Evolutionary conservation across 352 stramenopile genomes (phyloP), one percentile per base, ranked within the genome.

Genomic region (Phytophthora tentaculata): DNA sequence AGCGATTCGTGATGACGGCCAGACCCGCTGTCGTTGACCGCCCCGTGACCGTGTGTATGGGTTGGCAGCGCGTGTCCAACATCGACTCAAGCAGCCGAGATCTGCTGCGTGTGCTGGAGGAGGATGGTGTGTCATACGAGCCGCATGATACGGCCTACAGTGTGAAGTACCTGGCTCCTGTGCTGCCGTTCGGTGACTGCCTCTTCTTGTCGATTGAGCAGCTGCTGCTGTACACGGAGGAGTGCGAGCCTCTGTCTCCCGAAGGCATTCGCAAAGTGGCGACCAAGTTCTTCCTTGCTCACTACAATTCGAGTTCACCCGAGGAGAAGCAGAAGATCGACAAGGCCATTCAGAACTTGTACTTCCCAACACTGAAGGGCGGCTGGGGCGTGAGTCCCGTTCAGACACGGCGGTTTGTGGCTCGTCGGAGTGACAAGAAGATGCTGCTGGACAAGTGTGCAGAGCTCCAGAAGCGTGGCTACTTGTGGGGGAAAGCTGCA

Each of bases 171-270:
- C 67, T 96, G 26, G 86, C 86, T 5, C 88, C 86, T 0, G 88
- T 96, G 17, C 69, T 86, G 17, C 88, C 88, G 5, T 94, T 92
- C 44, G 88, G 88, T 12, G 88, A 96, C 74, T 96, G 88, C 57
- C 84, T 96, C 39, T 96, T 95, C 53, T 64, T 96, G 17, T 94
- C 86, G 12, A 94, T 96, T 79, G 88, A 96, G 68, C 88, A 96
- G 69, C 64, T 96, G 14, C 62, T 94, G 59, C 69, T 95, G 43
- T 92, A 95, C 76, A 91, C 86, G 48, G 88, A 96, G 53, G 88
- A 94, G 41, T 94, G 87, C 56, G 84, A 96, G 61, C 85, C 87
- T 19, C 61, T 95, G 49, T 69, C 77, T 5, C 81, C 88, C 3
- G 79, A 86, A 24, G 75, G 80, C 4, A 92, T 96, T 47, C 86